phyloP scores from a whole-genome alignment of 192 early-diverging fungal genomes.

The Borealophlyctis nickersoniae region DNA sequence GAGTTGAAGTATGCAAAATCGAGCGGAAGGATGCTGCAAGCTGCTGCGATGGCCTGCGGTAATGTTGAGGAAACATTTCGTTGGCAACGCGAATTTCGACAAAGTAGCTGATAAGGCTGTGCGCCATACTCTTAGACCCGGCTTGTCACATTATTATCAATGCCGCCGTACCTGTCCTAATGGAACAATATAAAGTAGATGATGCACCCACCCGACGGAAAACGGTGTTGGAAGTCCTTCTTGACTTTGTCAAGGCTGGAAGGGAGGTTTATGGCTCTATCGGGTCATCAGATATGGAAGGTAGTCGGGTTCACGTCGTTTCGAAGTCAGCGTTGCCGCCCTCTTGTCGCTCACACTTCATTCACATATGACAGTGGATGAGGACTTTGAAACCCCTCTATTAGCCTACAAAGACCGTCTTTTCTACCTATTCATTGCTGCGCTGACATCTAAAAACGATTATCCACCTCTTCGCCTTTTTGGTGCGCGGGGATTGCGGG shows the following conservation, averaged over 20 bases:
- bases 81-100: too few species aligned
- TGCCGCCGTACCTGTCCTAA: conserved; percentile 59
- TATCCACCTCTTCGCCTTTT: conserved; percentile 69
- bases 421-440: conserved; percentile 67
- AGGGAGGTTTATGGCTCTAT: conserved; percentile 56
- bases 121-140: conserved; percentile 44
- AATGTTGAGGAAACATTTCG: neutral
- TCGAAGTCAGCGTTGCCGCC: too few species aligned
- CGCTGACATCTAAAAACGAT: conserved; percentile 68
- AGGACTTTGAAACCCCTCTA: conserved; percentile 59
- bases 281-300: conserved; percentile 25
- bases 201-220: conserved; percentile 59
- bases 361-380: conserved; percentile 48
- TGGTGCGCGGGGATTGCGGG: conserved; percentile 69
- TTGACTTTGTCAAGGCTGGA: conserved; percentile 71
- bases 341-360: too few species aligned
- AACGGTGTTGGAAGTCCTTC: conserved; percentile 46
- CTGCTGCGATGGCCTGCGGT: conserved; percentile 31
- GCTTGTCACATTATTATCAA: conserved; percentile 57
- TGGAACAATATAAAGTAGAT: conserved; percentile 55
- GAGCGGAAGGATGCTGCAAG: conserved; percentile 34
- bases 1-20: conserved; percentile 38
- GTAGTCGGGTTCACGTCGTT: too few species aligned
- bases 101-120: neutral
- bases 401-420: conserved; percentile 72